phyloP scores from a whole-genome alignment of 2,329 filamentous ascomycete genomes.

The Fusarium buharicum region DNA sequence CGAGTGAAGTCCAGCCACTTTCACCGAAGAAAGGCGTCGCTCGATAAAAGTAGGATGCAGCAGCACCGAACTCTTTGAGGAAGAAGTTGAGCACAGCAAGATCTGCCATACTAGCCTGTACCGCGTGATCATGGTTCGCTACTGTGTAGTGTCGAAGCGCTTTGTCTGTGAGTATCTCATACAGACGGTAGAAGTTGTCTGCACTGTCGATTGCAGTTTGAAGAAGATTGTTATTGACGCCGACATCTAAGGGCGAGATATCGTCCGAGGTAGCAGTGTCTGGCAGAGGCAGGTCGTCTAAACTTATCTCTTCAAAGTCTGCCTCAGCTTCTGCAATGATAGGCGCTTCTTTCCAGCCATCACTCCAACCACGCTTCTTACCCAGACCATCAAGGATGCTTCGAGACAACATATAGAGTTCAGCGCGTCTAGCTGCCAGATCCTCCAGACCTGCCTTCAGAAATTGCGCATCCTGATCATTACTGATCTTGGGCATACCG shows the following conservation, averaged over 20 bases:
- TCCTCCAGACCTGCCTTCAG: constrained; percentile 78
- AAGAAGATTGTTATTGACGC: constrained; percentile 62
- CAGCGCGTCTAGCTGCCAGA: constrained; percentile 82
- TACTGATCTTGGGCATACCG: constrained; percentile 54
- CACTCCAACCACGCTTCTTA: constrained; percentile 76
- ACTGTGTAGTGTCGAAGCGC: constrained; percentile 84
- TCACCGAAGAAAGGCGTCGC: constrained; percentile 83
- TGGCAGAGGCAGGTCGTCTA: constrained; percentile 56
- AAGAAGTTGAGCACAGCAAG: constrained; percentile 86
- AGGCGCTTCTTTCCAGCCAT: constrained; percentile 75
- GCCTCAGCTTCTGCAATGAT: constrained; percentile 58
- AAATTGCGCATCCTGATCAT: constrained; percentile 59
- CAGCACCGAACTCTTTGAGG: constrained; percentile 76
- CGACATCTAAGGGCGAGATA: constrained; percentile 46
- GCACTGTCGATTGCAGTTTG: constrained; percentile 69
- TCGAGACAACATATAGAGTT: constrained; percentile 82
- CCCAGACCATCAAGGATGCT: constrained; percentile 82
- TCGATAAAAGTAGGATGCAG: constrained; percentile 80
- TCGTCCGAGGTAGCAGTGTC: constrained; percentile 21
- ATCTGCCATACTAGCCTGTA: constrained; percentile 82
- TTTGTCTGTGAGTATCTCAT: constrained; percentile 83
- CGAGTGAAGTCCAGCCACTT: constrained; percentile 80
- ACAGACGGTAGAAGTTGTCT: constrained; percentile 73
- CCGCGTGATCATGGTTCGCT: constrained; percentile 80
- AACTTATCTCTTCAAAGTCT: constrained; percentile 67